phyloP scores from a whole-genome alignment of 345 rosid species.

The Rhizophora mangle region DNA sequence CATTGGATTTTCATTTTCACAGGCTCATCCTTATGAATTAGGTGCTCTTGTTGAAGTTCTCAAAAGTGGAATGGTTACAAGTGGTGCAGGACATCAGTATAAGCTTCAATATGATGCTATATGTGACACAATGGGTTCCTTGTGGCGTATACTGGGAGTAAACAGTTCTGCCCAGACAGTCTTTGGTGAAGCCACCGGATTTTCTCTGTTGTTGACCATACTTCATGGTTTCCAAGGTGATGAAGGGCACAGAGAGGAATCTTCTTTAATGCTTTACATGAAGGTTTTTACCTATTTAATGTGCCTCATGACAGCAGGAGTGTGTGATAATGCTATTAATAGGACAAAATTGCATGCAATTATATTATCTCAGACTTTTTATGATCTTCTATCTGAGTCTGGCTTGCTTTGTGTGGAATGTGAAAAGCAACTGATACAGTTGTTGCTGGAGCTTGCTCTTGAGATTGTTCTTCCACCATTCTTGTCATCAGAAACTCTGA shows the following conservation, averaged over 20 bases:
- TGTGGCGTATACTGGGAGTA: conserved; percentile 92
- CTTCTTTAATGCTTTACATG: conserved; percentile 45
- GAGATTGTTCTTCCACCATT: conserved; percentile 93
- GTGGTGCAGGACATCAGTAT: conserved; percentile 84
- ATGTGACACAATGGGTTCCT: conserved; percentile 95
- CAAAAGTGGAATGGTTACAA: conserved; percentile 96
- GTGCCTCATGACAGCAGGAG: conserved; percentile 91
- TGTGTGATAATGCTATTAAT: conserved; percentile 70
- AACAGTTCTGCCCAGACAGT: conserved; percentile 81
- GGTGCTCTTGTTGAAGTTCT: conserved; percentile 86
- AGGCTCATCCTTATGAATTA: conserved; percentile 93
- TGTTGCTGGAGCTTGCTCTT: conserved; percentile 89
- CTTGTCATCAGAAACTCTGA: conserved; percentile 52
- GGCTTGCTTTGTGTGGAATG: conserved; percentile 89
- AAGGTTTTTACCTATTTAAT: conserved; percentile 79
- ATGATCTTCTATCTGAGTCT: conserved; percentile 86
- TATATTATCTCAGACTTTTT: conserved; percentile 84
- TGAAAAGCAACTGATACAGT: conserved; percentile 94
- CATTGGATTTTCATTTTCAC: conserved; percentile 19
- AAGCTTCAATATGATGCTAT: conserved; percentile 83
- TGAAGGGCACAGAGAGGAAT: conserved; percentile 51
- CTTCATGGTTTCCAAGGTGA: conserved; percentile 88
- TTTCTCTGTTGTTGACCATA: conserved; percentile 88
- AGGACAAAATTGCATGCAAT: conserved; percentile 78
- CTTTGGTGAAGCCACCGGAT: conserved; percentile 97